These are phyloP conservation scores for Xylariales sp. DNA, from an alignment of 2,329 filamentous ascomycete genomes.

Conservation along the genomic window DNA sequence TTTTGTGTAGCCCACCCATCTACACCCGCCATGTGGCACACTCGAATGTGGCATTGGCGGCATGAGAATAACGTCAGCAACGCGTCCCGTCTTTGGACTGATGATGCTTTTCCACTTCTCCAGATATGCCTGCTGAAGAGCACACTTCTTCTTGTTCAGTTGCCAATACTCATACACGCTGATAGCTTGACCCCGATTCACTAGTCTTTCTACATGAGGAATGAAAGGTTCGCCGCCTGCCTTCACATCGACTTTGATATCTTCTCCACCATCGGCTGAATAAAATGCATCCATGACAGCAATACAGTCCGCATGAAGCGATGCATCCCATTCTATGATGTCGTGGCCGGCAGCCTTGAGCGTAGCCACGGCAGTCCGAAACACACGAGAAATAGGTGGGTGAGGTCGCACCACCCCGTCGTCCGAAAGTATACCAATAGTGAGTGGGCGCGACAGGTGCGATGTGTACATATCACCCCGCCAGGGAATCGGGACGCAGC, in stretches of 20 bases:
- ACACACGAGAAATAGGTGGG: constrained; percentile 44
- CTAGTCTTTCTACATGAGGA: constrained; percentile 44
- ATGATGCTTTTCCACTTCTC: constrained; percentile 50
- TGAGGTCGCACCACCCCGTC: constrained; percentile 52
- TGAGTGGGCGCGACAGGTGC: constrained; percentile 36
- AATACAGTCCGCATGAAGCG: constrained; percentile 50
- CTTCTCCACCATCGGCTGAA: constrained; percentile 58
- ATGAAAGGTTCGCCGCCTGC: constrained; percentile 47
- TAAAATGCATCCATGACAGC: constrained; percentile 58
- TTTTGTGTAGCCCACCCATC: constrained; percentile 57
- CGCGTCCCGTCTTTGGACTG: constrained; percentile 36
- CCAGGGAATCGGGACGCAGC: constrained; percentile 51
- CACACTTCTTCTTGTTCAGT: constrained; percentile 53
- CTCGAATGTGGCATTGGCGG: constrained; percentile 58
- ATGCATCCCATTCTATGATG: constrained; percentile 46
- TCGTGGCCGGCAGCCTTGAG: constrained; percentile 47
- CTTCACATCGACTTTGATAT: constrained; percentile 50
- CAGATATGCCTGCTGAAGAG: constrained; percentile 50
- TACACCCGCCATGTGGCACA: constrained; percentile 35
- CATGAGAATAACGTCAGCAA: constrained; percentile 51
- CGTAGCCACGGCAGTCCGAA: constrained; percentile 31
- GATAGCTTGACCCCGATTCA: constrained; percentile 45
- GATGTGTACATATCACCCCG: constrained; percentile 38
- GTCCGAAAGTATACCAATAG: constrained; percentile 32
- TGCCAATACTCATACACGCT: constrained; percentile 66